Conservation (phyloP, 768 basidiomycete genomes). For the Gloeophyllum trabeum region DNA sequence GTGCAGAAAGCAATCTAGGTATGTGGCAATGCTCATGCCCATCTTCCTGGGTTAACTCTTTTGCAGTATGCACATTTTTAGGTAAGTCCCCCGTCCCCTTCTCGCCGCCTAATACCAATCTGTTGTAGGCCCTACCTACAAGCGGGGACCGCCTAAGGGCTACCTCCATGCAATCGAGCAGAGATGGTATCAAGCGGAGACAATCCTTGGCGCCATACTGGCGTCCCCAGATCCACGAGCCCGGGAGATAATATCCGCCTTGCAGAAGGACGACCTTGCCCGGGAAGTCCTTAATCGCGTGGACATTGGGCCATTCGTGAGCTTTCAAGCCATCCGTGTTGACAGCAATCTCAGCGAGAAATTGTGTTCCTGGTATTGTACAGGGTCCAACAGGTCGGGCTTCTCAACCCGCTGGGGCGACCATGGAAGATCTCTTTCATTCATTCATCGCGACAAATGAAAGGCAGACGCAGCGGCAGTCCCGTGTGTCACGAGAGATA, state of each 20-base stretch:
- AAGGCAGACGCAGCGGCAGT: conserved; percentile 59
- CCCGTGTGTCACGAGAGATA: conserved; percentile 67
- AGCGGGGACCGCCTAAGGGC: conserved; percentile 80
- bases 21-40: background rate
- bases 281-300: conserved; percentile 68
- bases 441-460: conserved; percentile 52
- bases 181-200: conserved; percentile 86
- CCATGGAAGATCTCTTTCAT: conserved; percentile 72
- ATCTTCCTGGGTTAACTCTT: background rate
- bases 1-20: conserved; percentile 44
- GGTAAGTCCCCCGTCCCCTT: background rate
- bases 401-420: conserved; percentile 47
- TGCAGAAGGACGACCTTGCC: conserved; percentile 66
- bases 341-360: conserved; percentile 5
- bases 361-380: conserved; percentile 2
- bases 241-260: conserved; percentile 46
- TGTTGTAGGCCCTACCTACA: conserved; percentile 54
- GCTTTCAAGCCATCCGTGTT: conserved; percentile 13
- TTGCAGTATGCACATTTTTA: background rate
- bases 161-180: conserved; percentile 92
- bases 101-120: background rate
- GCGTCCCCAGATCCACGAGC: conserved; percentile 63
- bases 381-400: conserved; percentile 64
- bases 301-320: conserved; percentile 70
- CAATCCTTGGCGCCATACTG: conserved; percentile 73